Evolutionary conservation across 2,329 filamentous ascomycete genomes (phyloP), one percentile per base, ranked within the genome.

Genomic region (Diaporthe velutina): DNA sequence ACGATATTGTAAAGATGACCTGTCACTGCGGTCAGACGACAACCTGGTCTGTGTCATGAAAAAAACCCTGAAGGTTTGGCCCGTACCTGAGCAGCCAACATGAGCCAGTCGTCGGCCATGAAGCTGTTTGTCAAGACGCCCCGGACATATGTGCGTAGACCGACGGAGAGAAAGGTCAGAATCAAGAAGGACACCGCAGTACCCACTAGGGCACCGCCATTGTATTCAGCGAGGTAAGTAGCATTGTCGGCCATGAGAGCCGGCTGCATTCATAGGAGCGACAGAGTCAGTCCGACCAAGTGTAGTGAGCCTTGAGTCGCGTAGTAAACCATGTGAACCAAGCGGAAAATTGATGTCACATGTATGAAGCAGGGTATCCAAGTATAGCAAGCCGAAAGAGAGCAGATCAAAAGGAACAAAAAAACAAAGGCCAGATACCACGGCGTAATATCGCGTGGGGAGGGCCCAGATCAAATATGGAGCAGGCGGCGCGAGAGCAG

Each of bases 41-140:
- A 22, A 19, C 40, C 25, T 19, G 40, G 28, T 17, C 13, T 3
- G 6, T 48, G 17, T 42, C 10, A 19, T 70, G 72, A 2, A 8
- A 35, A 67, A 13, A 13, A 72, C 28, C 77, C 70, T 55, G 15
- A 6, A 19, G 38, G 17, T 17, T 40, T 8, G 42, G 28, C 22
- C 74, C 82, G 10, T 80, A 88, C 87, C 82, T 88, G 87, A 40
- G 85, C 84, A 74, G 85, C 77, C 57, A 89, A 76, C 87, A 90
- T 89, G 76, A 89, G 81, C 87, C 88, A 89, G 81, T 90, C 88
- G 79, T 90, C 88, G n/a, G 81, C 75, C 77, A 87, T 83, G 73
- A 88, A 87, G 70, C 81, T 81, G 50, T 85, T 86, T 75, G 85
- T 87, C 76, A 88, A 78, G 30, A 84, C 80, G 7, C 80, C 80